Percentiles rank a stretch among this genome's conserved stretches.
Conservation (phyloP, 1,284 basidiomycete species). For the Ustilago cynodontis region DNA sequence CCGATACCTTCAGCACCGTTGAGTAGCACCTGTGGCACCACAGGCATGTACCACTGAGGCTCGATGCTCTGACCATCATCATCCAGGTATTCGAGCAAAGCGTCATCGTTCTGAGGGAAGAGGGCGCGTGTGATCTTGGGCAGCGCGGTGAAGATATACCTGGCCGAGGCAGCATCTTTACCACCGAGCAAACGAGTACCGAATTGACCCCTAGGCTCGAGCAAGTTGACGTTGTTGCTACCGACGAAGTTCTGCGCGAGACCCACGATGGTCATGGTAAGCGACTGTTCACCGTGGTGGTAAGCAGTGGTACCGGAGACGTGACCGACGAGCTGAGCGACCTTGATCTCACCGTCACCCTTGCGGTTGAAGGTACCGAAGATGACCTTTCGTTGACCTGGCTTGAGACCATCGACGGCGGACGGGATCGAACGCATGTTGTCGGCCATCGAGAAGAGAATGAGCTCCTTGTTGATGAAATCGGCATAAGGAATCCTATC, state of each 20-base stretch:
- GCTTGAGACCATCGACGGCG: conserved; percentile 93
- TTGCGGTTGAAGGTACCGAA: conserved; percentile 97
- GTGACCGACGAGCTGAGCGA: conserved; percentile 85
- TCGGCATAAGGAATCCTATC: conserved; percentile 88
- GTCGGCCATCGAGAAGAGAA: conserved; percentile 99
- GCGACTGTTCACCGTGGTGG: conserved; percentile 92
- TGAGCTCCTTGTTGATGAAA: conserved; percentile 98
- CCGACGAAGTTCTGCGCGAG: conserved; percentile 95
- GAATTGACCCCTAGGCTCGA: conserved; percentile 93
- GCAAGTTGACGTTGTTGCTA: conserved; percentile 93
- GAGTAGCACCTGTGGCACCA: conserved; percentile 87
- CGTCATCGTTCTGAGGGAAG: conserved; percentile 88
- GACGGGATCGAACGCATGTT: conserved; percentile 89
- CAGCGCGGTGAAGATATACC: conserved; percentile 94
- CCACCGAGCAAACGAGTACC: conserved; percentile 77
- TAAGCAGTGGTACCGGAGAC: conserved; percentile 94
- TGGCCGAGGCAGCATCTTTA: conserved; percentile 86
- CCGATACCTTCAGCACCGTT: conserved; percentile 99
- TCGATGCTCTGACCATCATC: conserved; percentile 92
- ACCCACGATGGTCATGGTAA: conserved; percentile 90
- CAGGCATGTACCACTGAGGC: conserved; percentile 93
- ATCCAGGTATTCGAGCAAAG: conserved; percentile 83
- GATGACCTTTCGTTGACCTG: conserved; percentile 97
- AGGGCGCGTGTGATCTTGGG: conserved; percentile 82
- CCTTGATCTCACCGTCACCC: conserved; percentile 92